These are phyloP conservation scores for Ilyonectria sp. DNA, from an alignment of 2,329 filamentous ascomycete species.

Conservation along the genomic window DNA sequence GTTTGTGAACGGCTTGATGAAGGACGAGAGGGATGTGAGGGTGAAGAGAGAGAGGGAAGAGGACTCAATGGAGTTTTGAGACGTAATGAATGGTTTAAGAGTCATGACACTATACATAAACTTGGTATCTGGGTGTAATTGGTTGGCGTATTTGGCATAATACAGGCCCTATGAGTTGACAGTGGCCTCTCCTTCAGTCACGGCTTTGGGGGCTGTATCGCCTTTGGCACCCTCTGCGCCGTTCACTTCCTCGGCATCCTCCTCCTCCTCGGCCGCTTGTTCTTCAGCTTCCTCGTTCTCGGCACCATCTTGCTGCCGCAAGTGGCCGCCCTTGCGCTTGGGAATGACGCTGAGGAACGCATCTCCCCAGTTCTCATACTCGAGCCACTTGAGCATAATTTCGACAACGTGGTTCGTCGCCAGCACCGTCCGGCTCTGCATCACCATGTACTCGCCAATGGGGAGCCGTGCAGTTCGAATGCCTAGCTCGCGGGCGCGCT, in stretches of 20 bases:
- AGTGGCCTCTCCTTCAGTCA: conserved; percentile 36
- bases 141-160: conserved; percentile 40
- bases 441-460: conserved; percentile 95
- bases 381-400: conserved; percentile 95
- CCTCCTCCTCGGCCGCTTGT: conserved; percentile 49
- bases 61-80: conserved; percentile 67
- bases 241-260: conserved; percentile 46
- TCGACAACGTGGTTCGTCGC: conserved; percentile 97
- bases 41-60: conserved; percentile 72
- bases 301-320: conserved; percentile 63
- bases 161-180: conserved; percentile 36
- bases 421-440: conserved; percentile 88
- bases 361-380: conserved; percentile 90
- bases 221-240: conserved; percentile 8
- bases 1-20: conserved; percentile 85
- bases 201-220: conserved; percentile 46
- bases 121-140: conserved; percentile 35
- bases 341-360: conserved; percentile 93
- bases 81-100: conserved; percentile 25
- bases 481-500: conserved; percentile 79
- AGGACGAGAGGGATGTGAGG: conserved; percentile 75
- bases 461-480: conserved; percentile 92
- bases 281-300: conserved; percentile 45
- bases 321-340: conserved; percentile 85
- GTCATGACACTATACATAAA: conserved; percentile 41